Evolutionary conservation across 2,329 filamentous ascomycete species (phyloP).

Genomic region (Drechslerella dactyloides): DNA sequence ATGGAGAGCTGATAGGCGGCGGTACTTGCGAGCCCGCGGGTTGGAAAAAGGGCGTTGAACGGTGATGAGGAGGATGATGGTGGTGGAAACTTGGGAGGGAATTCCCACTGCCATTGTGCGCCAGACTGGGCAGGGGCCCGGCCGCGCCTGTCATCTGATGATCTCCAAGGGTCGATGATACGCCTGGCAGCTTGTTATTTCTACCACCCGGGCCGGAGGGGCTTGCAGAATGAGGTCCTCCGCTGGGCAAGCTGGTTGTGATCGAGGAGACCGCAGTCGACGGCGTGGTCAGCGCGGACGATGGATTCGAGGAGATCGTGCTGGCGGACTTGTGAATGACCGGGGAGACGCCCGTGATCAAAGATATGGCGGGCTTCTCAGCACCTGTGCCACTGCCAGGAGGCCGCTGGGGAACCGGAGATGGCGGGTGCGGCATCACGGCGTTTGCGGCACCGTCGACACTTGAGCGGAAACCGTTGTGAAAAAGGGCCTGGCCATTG

Average conservation of each 20-base stretch:
- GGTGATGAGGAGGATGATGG: constrained; percentile 33
- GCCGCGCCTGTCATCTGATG: constrained; percentile 22
- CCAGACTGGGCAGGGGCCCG: constrained; percentile 27
- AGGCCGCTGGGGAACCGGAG: constrained; percentile 6
- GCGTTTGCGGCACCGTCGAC: constrained; percentile 7
- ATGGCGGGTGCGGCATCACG: constrained; percentile 21
- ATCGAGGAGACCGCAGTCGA: constrained; percentile 41
- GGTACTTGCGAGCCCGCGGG: constrained; percentile 17
- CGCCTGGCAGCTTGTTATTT: constrained; percentile 28
- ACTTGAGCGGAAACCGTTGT: constrained; percentile 18
- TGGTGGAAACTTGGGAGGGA: constrained; percentile 41
- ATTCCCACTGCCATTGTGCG: constrained; percentile 20
- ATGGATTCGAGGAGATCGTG: constrained; percentile 37
- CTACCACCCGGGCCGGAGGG: constrained; percentile 33
- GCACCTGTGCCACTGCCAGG: neutral
- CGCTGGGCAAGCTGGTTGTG: constrained; percentile 23
- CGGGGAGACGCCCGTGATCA: constrained; percentile 41
- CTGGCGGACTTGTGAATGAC: constrained; percentile 27
- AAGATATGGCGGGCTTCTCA: constrained; percentile 39
- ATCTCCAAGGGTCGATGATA: constrained; percentile 39
- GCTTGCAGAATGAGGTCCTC: constrained; percentile 29
- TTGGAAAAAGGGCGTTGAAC: constrained; percentile 28
- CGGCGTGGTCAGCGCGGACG: constrained; percentile 35
- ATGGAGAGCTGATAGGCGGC: constrained; percentile 39
- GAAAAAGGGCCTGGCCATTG: neutral